A percentile compares a stretch with the other conserved stretches of the same genome.
Evolutionary conservation across 805 yeast genomes (phyloP).

Genomic region (Tetrapisispora fleetii): DNA sequence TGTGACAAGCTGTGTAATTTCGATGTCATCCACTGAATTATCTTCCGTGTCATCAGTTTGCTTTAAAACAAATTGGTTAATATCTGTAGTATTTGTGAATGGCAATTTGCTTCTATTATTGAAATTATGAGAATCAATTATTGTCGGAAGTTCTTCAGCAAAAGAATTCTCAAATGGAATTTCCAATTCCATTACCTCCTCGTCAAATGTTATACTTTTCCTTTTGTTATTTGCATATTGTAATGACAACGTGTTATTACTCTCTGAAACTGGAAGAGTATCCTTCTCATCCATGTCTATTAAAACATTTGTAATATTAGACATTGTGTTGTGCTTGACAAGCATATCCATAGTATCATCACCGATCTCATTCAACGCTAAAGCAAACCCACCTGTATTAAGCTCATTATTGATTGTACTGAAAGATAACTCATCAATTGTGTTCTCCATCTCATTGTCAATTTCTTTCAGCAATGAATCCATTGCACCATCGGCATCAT

Average conservation of each 20-base stretch:
- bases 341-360: slow-evolving; percentile 28
- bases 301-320: neutral
- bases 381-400: slow-evolving; percentile 5
- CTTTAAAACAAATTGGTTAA: neutral
- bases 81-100: neutral
- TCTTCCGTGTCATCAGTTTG: neutral
- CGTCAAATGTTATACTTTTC: slow-evolving; percentile 2
- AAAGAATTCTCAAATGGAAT: neutral
- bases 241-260: neutral
- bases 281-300: neutral
- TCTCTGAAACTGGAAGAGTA: neutral
- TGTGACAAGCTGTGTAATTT: neutral
- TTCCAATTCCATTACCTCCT: neutral
- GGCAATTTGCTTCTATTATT: neutral
- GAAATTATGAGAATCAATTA: neutral
- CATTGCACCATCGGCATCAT: slow-evolving; percentile 13
- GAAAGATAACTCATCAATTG: slow-evolving; percentile 3
- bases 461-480: slow-evolving; percentile 25
- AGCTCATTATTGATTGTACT: neutral
- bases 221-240: neutral
- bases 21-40: neutral
- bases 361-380: slow-evolving; percentile 24
- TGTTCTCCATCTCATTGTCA: slow-evolving; percentile 21
- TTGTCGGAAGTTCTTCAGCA: neutral
- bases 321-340: slow-evolving; percentile 19